A percentile compares a stretch with the other conserved stretches of the same genome.
These are phyloP conservation scores for Entrophospora sp. DNA, from an alignment of 192 early-diverging fungal species.

Conservation along the genomic window DNA sequence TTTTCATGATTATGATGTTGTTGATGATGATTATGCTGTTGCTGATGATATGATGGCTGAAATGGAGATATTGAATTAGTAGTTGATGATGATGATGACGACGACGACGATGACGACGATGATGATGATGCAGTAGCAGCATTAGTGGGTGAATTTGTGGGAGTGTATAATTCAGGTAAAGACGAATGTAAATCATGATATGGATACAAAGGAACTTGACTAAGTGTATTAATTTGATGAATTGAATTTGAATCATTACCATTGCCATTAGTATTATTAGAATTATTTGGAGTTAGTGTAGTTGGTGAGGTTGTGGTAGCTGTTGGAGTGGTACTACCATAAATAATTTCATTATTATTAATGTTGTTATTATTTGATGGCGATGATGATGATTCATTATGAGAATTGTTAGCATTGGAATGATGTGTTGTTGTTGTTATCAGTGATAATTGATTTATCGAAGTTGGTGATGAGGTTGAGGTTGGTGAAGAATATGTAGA, in stretches of 20 bases:
- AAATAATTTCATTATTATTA: background rate
- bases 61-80: background rate
- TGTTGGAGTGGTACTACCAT: background rate
- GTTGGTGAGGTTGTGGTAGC: background rate
- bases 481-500: background rate
- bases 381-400: background rate
- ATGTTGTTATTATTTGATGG: background rate
- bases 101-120: background rate
- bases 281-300: background rate
- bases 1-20: background rate
- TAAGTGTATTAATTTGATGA: background rate
- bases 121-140: background rate
- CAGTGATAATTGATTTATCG: background rate
- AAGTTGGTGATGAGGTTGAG: background rate
- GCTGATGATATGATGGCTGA: too few species aligned
- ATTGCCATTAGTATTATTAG: background rate
- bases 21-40: background rate
- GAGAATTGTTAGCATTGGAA: background rate
- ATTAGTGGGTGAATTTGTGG: background rate
- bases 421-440: background rate
- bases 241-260: background rate
- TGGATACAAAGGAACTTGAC: background rate
- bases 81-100: background rate
- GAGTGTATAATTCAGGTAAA: constrained; percentile 4
- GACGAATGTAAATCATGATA: background rate